phyloP scores from a whole-genome alignment of 2,329 filamentous ascomycete species.

The Cladorrhinum sp. region DNA sequence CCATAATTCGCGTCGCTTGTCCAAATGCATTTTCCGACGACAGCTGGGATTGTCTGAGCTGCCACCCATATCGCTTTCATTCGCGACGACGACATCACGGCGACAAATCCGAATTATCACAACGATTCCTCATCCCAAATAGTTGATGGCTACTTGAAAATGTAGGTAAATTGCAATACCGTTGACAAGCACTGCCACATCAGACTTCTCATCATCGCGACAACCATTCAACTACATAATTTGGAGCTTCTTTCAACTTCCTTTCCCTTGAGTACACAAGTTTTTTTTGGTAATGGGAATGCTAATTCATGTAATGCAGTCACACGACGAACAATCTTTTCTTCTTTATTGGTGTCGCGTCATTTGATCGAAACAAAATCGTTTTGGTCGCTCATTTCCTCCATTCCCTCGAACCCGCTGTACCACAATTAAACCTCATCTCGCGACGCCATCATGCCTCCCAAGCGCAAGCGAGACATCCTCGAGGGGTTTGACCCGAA shows the following conservation, averaged over 20 bases:
- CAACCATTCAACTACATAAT: not conserved
- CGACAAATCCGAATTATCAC: not conserved
- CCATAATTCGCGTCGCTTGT: not conserved
- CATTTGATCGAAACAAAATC: not conserved
- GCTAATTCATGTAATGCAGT: not conserved
- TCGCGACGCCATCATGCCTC: slow-evolving; percentile 34
- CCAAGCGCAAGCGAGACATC: slow-evolving; percentile 55
- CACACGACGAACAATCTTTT: not conserved
- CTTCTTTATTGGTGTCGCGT: not conserved
- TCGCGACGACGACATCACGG: not conserved
- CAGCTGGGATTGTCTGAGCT: not conserved
- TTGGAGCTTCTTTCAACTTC: not conserved
- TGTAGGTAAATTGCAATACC: not conserved
- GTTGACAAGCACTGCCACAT: not conserved
- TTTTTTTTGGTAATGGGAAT: not conserved
- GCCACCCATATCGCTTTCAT: not conserved
- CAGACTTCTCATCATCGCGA: not conserved
- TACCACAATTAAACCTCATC: not conserved
- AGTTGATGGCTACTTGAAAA: not conserved
- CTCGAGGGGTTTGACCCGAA: slow-evolving; percentile 63
- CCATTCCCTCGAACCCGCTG: not conserved
- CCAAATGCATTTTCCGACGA: not conserved
- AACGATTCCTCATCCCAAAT: not conserved
- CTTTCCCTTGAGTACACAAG: not conserved
- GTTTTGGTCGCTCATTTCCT: not conserved